Conservation (phyloP, 768 basidiomycete species). For the Pleurotus tuber-regium region DNA sequence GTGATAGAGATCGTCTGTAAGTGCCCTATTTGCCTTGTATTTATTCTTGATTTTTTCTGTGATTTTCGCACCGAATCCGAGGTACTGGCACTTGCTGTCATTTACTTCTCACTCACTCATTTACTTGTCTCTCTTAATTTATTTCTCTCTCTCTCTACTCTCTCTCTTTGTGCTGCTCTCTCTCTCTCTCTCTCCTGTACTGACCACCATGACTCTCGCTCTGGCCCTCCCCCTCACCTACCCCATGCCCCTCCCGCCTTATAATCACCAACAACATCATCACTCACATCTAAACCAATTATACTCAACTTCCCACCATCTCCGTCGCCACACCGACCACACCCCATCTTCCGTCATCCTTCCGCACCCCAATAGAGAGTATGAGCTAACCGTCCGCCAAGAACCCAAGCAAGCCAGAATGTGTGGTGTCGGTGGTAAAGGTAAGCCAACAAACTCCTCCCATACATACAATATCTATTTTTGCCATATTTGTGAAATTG, state of each 20-base stretch:
- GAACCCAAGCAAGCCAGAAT: constrained; percentile 91
- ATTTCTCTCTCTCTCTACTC: not conserved
- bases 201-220: constrained; percentile 4
- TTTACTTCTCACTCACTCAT: not conserved
- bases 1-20: constrained; percentile 40
- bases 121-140: not conserved
- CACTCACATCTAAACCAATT: not conserved
- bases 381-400: constrained; percentile 83
- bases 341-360: constrained; percentile 12
- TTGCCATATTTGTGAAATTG: not conserved
- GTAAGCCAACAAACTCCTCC: constrained; percentile 36
- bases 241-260: constrained; percentile 4
- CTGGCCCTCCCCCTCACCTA: constrained; percentile 1
- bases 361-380: constrained; percentile 51
- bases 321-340: not conserved
- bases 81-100: not conserved
- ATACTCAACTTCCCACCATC: not conserved
- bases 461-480: not conserved
- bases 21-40: constrained; percentile 16
- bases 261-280: too few relatives aligned
- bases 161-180: constrained; percentile 18
- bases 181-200: not conserved
- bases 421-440: constrained; percentile 86
- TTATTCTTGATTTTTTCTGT: not conserved
- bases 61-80: not conserved